Evolutionary conservation across 2,329 filamentous ascomycete genomes (phyloP), one percentile per base, ranked within the genome.

Genomic region (Pestalotiopsis sp.): DNA sequence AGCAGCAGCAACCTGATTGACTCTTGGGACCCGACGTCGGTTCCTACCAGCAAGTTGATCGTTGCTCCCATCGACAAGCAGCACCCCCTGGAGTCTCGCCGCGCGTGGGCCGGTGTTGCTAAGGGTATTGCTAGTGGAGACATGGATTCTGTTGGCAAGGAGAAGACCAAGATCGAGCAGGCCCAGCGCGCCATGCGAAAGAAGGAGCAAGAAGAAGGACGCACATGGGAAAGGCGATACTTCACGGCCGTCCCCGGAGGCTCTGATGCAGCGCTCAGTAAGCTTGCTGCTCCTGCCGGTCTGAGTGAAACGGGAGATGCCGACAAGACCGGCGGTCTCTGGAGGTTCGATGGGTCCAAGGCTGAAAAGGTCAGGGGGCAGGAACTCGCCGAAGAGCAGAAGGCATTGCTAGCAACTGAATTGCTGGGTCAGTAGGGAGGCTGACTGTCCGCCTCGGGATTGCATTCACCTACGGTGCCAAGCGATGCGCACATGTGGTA

Each of bases 141-240:
- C 75, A 92, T 95, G 86, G 89, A 94, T 68, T 83, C 85, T 5
- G 92, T 92, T 0, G 88, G 89, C 0, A 80, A 80, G 0, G 91
- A 94, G 76, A 97, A 97, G 83, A 88, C 87, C 7, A 90, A 91
- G 76, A 92, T 97, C 68, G 94, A 97, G 79, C 91, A 95, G 75
- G 89, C 89, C 36, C 94, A 97, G 82, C 87, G 94, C 14, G 89
- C 91, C 70, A 84, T 95, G 83, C 87, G 94, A 73, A 85, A 85
- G 14, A 75, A 76, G 45, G 83, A 80, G 69, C 74, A 77, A 59
- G 69, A 73, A 1, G 92, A 94, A 74, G 90, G 90, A 23, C 87
- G 87, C 58, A 85, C 89, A 56, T 99, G 96, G 95, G 88, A 94
- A 76, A 87, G 94, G 60, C 87, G 92, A 67, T 98, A 96, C 83